A percentile compares a stretch with the other conserved stretches of the same genome.
Evolutionary conservation across 768 basidiomycete genomes (phyloP).

Genomic region (Xerocomellus dryophilus): DNA sequence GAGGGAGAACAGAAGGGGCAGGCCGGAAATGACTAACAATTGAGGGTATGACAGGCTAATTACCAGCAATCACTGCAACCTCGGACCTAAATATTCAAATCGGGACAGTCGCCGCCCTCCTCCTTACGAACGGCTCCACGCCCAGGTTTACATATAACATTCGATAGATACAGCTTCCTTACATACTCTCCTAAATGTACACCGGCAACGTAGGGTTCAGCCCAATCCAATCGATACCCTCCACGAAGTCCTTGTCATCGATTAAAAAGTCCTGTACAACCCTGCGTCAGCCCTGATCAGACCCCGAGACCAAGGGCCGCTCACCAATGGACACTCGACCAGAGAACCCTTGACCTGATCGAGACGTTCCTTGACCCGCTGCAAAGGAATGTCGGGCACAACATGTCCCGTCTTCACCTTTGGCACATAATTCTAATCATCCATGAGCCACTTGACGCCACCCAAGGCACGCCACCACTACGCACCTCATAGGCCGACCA

Average conservation of each 20-base stretch:
- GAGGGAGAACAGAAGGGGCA: not conserved
- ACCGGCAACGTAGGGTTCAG: slow-evolving; percentile 78
- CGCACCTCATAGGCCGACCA: slow-evolving; percentile 77
- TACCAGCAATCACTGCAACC: not conserved
- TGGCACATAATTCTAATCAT: slow-evolving; percentile 63
- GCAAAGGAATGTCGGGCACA: slow-evolving; percentile 60
- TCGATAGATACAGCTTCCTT: slow-evolving; percentile 5
- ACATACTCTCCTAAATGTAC: slow-evolving; percentile 50
- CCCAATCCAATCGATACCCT: slow-evolving; percentile 68
- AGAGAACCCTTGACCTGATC: slow-evolving; percentile 63
- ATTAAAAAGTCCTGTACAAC: slow-evolving; percentile 73
- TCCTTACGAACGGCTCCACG: not conserved
- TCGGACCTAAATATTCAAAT: slow-evolving; percentile 3
- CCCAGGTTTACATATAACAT: not conserved
- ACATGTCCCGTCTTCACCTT: slow-evolving; percentile 82
- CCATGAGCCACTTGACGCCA: slow-evolving; percentile 5
- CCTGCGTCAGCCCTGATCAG: slow-evolving; percentile 6
- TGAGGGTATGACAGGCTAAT: slow-evolving; percentile 5
- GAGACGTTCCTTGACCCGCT: slow-evolving; percentile 74
- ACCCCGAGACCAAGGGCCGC: slow-evolving; percentile 17
- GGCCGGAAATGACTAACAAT: not conserved
- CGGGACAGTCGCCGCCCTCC: slow-evolving; percentile 22
- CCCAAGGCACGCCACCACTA: slow-evolving; percentile 22
- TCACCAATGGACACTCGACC: slow-evolving; percentile 74
- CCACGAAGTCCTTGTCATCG: slow-evolving; percentile 69